Base-by-base conservation (phyloP, 306 rosid genomes). In the Cucurbita maxima region DNA sequence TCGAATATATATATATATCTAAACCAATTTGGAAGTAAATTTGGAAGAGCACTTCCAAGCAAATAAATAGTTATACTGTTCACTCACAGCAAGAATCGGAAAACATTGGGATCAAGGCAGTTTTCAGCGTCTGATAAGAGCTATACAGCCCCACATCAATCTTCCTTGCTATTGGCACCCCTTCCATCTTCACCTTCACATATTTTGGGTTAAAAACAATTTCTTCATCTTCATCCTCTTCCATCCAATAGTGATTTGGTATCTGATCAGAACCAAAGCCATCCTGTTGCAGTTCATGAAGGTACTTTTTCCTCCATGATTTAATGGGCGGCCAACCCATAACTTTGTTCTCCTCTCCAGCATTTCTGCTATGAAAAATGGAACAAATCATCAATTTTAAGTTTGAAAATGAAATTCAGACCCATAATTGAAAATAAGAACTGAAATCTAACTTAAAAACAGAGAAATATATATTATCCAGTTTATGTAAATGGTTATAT, bases 261-360 rank as follows among this genome's bases (percentile, higher is more conserved):
- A 3, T 30, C 34, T 30, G 34, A 16, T 74, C 55, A 68, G 73
- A 67, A 44, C 72, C 55, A 1, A 19, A 72, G 16, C 75, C 75
- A 62, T 14, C 75, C 47, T 68, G 85, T 19, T 80, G 80, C 25
- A 79, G 81, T 30, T 10, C 75, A 47, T 25, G 78, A 14, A 81
- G 78, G 80, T 82, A 83, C 81, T 80, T 90, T 79, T 80, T 87
- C 79, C 92, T 87, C 87, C 91, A 90, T 56, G 96, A 79, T 63
- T 86, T 87, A 41, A 92, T 83, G 15, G 96, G 98, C 71, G 98
- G 98, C 98, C 98, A 92, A 73, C 98, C 98, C 80, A 90, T 92
- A 14, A 83, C 73, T 44, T 75, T 57, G 8, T 75, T 77, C 72
- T 76, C 81, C 71, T 85, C 87, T 76, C 55, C 79, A 10, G 69